Conservation (phyloP, 495 filamentous ascomycete species). For the Neurospora sp. region DNA sequence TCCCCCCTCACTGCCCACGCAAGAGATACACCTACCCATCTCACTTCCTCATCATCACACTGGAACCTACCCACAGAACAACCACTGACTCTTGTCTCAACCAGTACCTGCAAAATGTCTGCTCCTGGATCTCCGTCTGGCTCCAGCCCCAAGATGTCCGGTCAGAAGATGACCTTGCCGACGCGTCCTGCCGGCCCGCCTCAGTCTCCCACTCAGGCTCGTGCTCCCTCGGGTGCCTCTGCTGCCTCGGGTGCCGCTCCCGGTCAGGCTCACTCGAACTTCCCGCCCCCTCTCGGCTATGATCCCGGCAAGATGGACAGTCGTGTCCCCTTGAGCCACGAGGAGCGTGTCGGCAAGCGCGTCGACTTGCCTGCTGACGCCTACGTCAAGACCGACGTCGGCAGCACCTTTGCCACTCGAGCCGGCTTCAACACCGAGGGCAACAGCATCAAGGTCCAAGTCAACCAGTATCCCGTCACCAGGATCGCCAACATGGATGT, state of each 20-base stretch:
- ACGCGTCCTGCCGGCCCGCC: neutral
- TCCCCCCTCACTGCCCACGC: neutral
- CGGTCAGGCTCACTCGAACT: neutral
- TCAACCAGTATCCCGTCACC: conserved; percentile 69
- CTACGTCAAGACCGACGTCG: conserved; percentile 11
- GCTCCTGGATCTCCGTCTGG: neutral
- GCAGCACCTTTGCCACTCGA: conserved; percentile 24
- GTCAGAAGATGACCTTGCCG: neutral
- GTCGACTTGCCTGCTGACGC: conserved; percentile 37
- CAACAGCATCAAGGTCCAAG: conserved; percentile 41
- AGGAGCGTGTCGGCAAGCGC: conserved; percentile 24
- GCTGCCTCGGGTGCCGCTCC: neutral
- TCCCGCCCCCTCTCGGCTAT: conserved; percentile 12
- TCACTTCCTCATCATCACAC: neutral
- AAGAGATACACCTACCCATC: neutral
- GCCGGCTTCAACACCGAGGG: conserved; percentile 49
- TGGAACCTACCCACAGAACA: neutral
- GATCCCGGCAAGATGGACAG: conserved; percentile 21
- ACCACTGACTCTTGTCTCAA: neutral
- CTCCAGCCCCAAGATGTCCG: neutral
- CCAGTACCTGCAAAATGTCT: neutral
- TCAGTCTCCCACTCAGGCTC: neutral
- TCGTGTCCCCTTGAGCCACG: neutral
- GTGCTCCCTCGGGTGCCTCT: neutral
- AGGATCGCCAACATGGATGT: conserved; percentile 40